Conservation (phyloP, 176 grass and related monocot genomes). For the Oryza glaberrima region DNA sequence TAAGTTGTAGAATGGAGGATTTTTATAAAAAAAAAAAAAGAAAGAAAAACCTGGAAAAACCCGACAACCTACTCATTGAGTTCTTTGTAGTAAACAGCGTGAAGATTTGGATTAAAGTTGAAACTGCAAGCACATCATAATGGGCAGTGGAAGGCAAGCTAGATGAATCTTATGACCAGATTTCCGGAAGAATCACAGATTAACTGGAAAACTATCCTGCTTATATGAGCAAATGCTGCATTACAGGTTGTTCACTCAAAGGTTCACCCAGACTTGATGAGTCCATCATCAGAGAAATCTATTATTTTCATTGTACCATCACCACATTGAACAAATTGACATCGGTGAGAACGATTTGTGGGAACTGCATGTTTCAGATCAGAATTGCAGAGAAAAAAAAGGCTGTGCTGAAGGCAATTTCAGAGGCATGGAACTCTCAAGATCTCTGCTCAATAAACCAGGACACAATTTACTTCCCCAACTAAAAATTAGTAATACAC, state of each 20-base stretch:
- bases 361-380: background rate
- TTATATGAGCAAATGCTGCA: background rate
- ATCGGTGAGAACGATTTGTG: background rate
- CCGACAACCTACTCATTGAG: too few relatives aligned
- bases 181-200: background rate
- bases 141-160: background rate
- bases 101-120: background rate
- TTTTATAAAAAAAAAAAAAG: too few relatives aligned
- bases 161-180: background rate
- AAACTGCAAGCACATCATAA: background rate
- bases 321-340: background rate
- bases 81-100: background rate
- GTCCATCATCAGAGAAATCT: background rate
- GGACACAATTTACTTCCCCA: background rate
- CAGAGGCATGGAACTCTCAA: background rate
- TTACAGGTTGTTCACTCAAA: background rate
- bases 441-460: background rate
- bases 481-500: conserved; percentile 1
- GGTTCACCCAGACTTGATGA: background rate
- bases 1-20: background rate
- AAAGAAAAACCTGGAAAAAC: too few relatives aligned
- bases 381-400: background rate
- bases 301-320: conserved; percentile 12
- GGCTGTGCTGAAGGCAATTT: background rate
- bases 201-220: background rate